These are phyloP conservation scores for Punctularia strigosozonata DNA, from an alignment of 768 basidiomycete genomes.

Conservation along the genomic window DNA sequence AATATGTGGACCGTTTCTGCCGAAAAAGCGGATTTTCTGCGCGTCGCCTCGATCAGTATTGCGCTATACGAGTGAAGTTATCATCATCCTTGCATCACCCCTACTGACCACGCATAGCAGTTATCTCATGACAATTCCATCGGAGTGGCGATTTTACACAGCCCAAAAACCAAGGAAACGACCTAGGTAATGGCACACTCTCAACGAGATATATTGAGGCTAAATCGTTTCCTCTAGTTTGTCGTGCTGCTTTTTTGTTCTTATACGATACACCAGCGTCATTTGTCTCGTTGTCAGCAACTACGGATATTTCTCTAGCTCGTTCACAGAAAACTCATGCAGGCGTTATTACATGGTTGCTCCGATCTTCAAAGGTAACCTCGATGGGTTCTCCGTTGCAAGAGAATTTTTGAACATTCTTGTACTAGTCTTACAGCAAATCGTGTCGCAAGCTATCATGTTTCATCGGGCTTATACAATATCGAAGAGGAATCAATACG, in stretches of 20 bases:
- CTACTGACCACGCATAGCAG: slow-evolving; percentile 1
- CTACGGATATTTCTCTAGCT: slow-evolving; percentile 43
- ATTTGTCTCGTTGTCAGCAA: slow-evolving; percentile 37
- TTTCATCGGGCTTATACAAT: too few relatives aligned
- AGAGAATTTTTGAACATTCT: slow-evolving; percentile 2
- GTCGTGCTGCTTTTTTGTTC: slow-evolving; percentile 6
- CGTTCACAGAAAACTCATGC: slow-evolving; percentile 39
- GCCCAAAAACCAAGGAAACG: not conserved
- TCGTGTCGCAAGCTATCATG: slow-evolving; percentile 55
- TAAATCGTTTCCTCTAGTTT: too few relatives aligned
- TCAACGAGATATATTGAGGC: too few relatives aligned
- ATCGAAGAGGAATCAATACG: too few relatives aligned
- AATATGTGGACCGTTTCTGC: too few relatives aligned
- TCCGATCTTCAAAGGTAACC: slow-evolving; percentile 50
- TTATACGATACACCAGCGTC: slow-evolving; percentile 26
- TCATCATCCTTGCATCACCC: not conserved
- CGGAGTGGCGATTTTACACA: slow-evolving; percentile 7
- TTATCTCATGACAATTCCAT: slow-evolving; percentile 8
- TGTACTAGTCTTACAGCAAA: slow-evolving; percentile 44
- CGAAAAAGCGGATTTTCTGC: not conserved
- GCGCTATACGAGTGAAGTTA: slow-evolving; percentile 9
- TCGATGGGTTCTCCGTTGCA: not conserved
- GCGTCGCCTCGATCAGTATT: slow-evolving; percentile 2
- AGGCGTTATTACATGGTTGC: slow-evolving; percentile 35
- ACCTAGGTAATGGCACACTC: slow-evolving; percentile 1